Evolutionary conservation across 495 filamentous ascomycete genomes (phyloP), one percentile per base, ranked within the genome.

Genomic region (Lasiosphaeria hispida): DNA sequence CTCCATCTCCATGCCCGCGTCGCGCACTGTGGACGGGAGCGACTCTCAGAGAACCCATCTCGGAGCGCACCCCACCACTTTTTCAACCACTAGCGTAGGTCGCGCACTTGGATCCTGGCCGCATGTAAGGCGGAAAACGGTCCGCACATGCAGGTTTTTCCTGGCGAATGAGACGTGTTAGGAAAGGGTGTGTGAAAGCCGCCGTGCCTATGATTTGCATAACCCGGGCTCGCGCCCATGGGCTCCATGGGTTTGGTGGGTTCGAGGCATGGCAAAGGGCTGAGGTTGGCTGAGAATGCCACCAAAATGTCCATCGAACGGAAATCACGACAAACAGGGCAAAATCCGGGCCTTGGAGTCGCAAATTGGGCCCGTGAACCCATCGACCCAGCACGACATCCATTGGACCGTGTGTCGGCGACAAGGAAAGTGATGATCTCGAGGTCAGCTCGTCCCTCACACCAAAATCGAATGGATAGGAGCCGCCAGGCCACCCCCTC

Each of bases 61-160:
- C 23, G 5, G 23, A 30, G 36, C 57, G 15, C 41, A n/a, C 55
- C 15, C 48, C 39, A 30, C 35, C 33, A 43, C 38, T 44, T 54
- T 39, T 49, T 58, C 58, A 51, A 61, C 60, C 55, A 58, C 49
- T 54, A 49, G 49, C 48, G 48, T 43, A 41, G 43, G 47, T 59
- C 47, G 63, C 58, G 56, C 58, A 48, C 57, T 63, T 65, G 55
- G 39, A 66, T 65, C 70, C 63, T 66, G 66, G 66, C 62, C 53
- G 57, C 64, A 70, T 73, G 69, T 71, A 68, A 63, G 70, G 70
- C 70, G 70, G 70, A 73, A 70, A 73, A 73, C 70, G 70, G 70
- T 73, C 70, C 70, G 70, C 70, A 55, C 69, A 64, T 73, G 70
- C 70, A 73, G 69, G 50, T 57, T 34, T 40, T 48, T 14, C 45